Conservation (phyloP, 164 flowering plant genomes). For the Chimonanthus praecox region DNA sequence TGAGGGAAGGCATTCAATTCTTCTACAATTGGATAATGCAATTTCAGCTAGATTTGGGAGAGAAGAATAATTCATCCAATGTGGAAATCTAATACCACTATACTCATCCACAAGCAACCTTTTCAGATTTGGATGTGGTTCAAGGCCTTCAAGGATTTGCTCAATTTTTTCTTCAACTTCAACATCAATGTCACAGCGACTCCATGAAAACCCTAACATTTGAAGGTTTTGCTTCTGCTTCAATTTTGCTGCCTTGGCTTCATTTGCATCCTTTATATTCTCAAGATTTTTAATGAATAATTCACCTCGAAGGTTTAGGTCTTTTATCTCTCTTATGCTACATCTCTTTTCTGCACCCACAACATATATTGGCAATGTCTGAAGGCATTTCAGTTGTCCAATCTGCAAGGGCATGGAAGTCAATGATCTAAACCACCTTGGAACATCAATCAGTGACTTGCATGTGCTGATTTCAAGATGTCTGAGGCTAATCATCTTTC, state of each 20-base stretch:
- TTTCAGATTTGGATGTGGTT: constrained; percentile 5
- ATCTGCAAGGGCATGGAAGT: background rate
- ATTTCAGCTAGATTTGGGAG: background rate
- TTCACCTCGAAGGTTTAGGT: constrained; percentile 4
- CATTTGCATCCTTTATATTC: background rate
- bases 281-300: background rate
- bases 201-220: background rate
- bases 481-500: constrained; percentile 10
- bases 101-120: background rate
- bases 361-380: background rate
- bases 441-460: background rate
- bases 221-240: background rate
- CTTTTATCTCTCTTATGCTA: background rate
- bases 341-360: background rate
- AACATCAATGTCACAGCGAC: background rate
- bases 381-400: constrained; percentile 1
- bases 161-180: background rate
- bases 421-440: background rate
- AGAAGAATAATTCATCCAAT: background rate
- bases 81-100: background rate
- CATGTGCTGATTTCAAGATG: constrained; percentile 2
- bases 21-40: background rate
- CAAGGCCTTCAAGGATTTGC: constrained; percentile 1
- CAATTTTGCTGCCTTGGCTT: constrained; percentile 4
- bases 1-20: background rate